Evolutionary conservation across 2,329 filamentous ascomycete species (phyloP), one percentile per base, ranked within the genome.

Genomic region (Hymenoscyphus scutula): DNA sequence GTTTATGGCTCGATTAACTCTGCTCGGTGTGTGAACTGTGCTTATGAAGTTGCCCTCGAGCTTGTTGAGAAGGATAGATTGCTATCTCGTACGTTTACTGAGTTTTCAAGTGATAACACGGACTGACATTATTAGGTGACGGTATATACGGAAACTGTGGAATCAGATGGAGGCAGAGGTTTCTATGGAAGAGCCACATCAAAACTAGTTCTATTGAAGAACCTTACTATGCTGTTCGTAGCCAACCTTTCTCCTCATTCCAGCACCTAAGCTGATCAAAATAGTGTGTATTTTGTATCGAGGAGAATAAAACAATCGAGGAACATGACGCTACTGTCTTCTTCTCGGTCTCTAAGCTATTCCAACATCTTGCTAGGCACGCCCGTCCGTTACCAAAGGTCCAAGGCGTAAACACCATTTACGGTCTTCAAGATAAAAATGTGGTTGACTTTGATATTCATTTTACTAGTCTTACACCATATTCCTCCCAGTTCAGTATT

Each of bases 261-360:
- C 56, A 7, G 13, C 13, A 2, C 13, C n/a, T 56, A 38, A 53
- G 19, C 56, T 64, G 17, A 64, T 17, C 3, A 11, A 30, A 10
- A n/a, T 32, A 72, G 71, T 74, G 72, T 45, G 64, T 73, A 37
- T 74, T 74, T 60, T 74, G 72, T 60, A 66, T 73, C 30, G 66
- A 73, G 53, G 68, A 71, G 61, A 63, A 70, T 54, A 67, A 63
- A 34, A 74, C 72, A 10, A 63, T 73, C 15, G 72, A 74, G 61
- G 69, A 72, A n/a, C 70, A 73, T 38, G 72, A 74, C 34, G 72
- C 72, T 2, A 74, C 72, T 1, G 63, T 74, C 27, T 74, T 74
- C 64, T 74, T 73, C 60, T 71, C 71, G 1, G 68, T 70, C 11
- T 41, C 55, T 5, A 64, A 69, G 27, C 63, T 74, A 13, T 71